phyloP scores from a whole-genome alignment of 1,139 yeast genomes.

The Eremothecium coryli region DNA sequence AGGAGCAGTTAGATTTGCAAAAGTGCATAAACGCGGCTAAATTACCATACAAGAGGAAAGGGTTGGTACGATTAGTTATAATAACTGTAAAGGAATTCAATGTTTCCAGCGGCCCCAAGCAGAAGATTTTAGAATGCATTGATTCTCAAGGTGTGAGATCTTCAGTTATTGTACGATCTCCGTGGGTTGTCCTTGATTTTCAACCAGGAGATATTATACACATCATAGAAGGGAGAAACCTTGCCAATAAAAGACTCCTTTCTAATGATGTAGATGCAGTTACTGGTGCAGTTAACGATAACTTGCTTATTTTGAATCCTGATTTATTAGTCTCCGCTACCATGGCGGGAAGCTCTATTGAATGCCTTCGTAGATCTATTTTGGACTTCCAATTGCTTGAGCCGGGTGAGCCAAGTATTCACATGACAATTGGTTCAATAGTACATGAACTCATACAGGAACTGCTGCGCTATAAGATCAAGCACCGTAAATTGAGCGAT shows the following conservation, averaged over 20 bases:
- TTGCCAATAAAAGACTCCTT: conserved; percentile 25
- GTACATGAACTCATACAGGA: conserved; percentile 73
- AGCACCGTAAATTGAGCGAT: conserved; percentile 22
- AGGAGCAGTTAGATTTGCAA: conserved; percentile 6
- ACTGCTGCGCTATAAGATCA: conserved; percentile 42
- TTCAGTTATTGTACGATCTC: conserved; percentile 42
- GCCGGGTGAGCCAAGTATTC: conserved; percentile 50
- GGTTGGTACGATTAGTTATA: conserved; percentile 42
- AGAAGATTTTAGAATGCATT: conserved; percentile 42
- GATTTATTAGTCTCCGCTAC: conserved; percentile 79
- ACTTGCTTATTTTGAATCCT: conserved; percentile 71
- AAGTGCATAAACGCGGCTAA: conserved; percentile 29
- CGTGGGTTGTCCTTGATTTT: conserved; percentile 40
- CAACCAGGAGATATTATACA: conserved; percentile 49
- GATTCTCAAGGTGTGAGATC: conserved; percentile 31
- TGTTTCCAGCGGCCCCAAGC: conserved; percentile 33
- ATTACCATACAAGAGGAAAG: conserved; percentile 38
- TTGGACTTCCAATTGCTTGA: conserved; percentile 44
- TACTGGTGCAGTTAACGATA: conserved; percentile 49
- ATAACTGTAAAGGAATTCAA: conserved; percentile 32
- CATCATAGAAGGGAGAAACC: conserved; percentile 41
- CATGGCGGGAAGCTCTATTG: conserved; percentile 62
- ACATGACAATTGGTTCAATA: conserved; percentile 66
- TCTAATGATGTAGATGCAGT: conserved; percentile 27
- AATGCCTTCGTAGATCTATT: conserved; percentile 65